Base-by-base conservation (phyloP, 495 filamentous ascomycete species). In the Lindgomyces ingoldianus region DNA sequence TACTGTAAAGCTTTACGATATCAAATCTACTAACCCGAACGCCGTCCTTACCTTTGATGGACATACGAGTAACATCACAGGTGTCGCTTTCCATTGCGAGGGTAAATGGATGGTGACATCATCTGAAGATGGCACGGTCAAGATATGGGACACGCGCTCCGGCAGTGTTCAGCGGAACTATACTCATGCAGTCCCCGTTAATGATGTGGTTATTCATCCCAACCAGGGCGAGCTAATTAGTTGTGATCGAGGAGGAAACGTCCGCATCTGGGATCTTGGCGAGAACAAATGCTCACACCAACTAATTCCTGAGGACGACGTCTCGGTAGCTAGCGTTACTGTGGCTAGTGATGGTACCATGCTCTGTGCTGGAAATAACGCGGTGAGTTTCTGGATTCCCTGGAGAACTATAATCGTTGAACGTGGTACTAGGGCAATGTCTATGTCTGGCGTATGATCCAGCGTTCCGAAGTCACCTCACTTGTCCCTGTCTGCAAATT, bases 91-190 rank as follows among this genome's bases (percentile, higher is more conserved):
- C 72, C 94, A 98, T 75, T 96, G 92, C 70, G 94, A 98, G 74
- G 92, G 92, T 11, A 98, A 98, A 77, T 98, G 94, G 94, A 97
- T 98, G 92, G 93, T 97, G n/a, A 98, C 94, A 3, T 94, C 90
- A 76, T 95, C 91, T 39, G 94, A 98, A 74, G 94, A 98, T 70
- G 90, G 93, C 50, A 96, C 92, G 8, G 93, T 98, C 65, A 98
- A 97, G 81, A 96, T 98, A 47, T 98, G 94, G 94, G 95, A 98
- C 74, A 98, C 93, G 6, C 83, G 95, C 24, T 89, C 82, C 4
- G 95, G 91, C 21, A 88, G 81, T 46, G 84, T 98, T 44, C 94
- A 98, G 74, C 85, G 94, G 19, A 96, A 93, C 76, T 98, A 98
- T 73, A 84, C 81, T 57, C 94, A 98, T 70, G 88, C 87, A 24